These are phyloP conservation scores for Silene coronaria DNA, from an alignment of 179 eudicot genomes.

Conservation along the genomic window DNA sequence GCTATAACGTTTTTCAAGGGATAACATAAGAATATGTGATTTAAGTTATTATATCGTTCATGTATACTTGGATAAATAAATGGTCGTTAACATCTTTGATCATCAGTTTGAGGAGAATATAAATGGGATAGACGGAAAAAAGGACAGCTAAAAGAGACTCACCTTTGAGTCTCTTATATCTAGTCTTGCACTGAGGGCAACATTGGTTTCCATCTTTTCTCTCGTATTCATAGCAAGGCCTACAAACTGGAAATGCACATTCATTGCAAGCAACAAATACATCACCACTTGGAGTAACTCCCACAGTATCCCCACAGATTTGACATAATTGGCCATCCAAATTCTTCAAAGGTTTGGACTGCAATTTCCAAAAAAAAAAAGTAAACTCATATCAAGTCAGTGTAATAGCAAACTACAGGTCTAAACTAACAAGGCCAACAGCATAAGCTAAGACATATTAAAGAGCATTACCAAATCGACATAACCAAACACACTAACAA, in stretches of 20 bases:
- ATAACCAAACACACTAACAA: background rate
- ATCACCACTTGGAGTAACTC: slow-evolving; percentile 46
- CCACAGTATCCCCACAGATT: slow-evolving; percentile 81
- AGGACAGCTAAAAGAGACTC: slow-evolving; percentile 9
- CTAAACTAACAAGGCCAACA: background rate
- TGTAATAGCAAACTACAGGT: background rate
- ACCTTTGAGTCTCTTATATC: slow-evolving; percentile 87
- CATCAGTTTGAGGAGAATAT: background rate
- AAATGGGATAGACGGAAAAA: background rate
- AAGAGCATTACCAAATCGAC: background rate
- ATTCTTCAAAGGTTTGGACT: slow-evolving; percentile 55
- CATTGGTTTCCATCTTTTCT: slow-evolving; percentile 81
- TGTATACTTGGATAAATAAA: background rate
- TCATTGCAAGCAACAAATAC: slow-evolving; percentile 89
- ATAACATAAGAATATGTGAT: background rate
- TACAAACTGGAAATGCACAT: slow-evolving; percentile 88
- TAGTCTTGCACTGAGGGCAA: slow-evolving; percentile 90
- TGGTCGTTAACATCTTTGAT: background rate
- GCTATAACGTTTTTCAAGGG: background rate
- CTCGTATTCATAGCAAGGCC: slow-evolving; percentile 88
- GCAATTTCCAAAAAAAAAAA: slow-evolving; percentile 23
- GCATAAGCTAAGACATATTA: background rate
- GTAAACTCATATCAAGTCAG: background rate
- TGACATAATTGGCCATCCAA: slow-evolving; percentile 69
- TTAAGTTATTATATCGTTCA: background rate